Base-by-base conservation (phyloP, 768 basidiomycete species). In the Boletus vermiculosoides region DNA sequence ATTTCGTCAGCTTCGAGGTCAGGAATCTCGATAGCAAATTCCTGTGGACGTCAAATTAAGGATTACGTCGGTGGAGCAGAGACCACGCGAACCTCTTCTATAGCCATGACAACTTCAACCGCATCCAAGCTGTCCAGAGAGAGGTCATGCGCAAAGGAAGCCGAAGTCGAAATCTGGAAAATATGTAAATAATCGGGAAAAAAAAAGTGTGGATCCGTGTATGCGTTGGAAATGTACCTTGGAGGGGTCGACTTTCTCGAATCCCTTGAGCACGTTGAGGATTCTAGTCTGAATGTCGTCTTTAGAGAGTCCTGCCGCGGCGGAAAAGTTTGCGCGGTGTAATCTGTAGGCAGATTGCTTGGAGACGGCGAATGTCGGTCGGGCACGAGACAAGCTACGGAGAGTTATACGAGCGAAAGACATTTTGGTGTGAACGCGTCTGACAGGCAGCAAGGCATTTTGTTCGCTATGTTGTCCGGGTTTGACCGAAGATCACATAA, bases 101-200 rank as follows among this genome's bases (percentile, higher is more conserved):
- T 88, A 40, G 96, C 94, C 94, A 99, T 97, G 66, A 98, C 92
- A 28, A 98, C 94, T 74, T 99, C 97, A 20, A 99, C 95, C 20
- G 94, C 84, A 73, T 99, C 97, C 71, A 99, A 78, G 66, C 94
- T 98, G 76, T 99, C 97, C 33, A 48, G 80, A 82, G 65, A 82
- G 80, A 55, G 86, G 84, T 40, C 76, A 80, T 69, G 57, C 81
- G 42, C 85, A 84, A 71, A 76, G 72, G 45, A 79, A 82, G 57
- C 80, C 80, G 68, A 72, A 81, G 57, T 55, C 71, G 49, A 80
- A 78, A 98, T 78, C 94, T 96, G 59, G 12, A 42, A 44, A 20
- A 37, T 13, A 25, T 11, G 39, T 51, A 9, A 57, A 73, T 66
- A 50, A 79, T 76, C 57, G 25, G 39, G 57, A 73, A 56, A 45